Conservation (phyloP, 768 basidiomycete species). For the Chiua virens region DNA sequence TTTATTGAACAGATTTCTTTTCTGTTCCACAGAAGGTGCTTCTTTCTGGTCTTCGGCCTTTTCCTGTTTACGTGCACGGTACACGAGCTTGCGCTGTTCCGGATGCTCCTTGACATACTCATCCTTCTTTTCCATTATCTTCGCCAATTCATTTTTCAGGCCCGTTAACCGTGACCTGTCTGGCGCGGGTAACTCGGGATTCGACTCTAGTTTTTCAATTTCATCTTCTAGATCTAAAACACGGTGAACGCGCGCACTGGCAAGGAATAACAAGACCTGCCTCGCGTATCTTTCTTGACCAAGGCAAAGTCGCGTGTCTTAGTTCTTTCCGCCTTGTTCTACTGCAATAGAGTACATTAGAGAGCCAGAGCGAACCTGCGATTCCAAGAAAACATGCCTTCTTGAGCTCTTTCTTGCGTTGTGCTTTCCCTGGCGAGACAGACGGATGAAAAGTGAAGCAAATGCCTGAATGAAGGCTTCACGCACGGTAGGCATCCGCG, state of each 20-base stretch:
- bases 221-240: slow-evolving; percentile 76
- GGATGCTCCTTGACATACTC: slow-evolving; percentile 93
- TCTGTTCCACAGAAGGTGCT: slow-evolving; percentile 40
- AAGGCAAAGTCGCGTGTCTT: slow-evolving; percentile 87
- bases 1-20: slow-evolving; percentile 74
- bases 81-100: slow-evolving; percentile 86
- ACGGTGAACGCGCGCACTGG: slow-evolving; percentile 2
- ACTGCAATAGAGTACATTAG: slow-evolving; percentile 41
- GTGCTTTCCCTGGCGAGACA: slow-evolving; percentile 71
- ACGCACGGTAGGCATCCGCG: slow-evolving; percentile 89
- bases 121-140: slow-evolving; percentile 83
- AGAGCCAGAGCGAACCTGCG: slow-evolving; percentile 5
- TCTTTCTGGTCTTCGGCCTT: slow-evolving; percentile 41
- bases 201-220: slow-evolving; percentile 63
- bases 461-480: not conserved
- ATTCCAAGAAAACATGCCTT: slow-evolving; percentile 50
- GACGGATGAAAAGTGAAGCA: slow-evolving; percentile 2
- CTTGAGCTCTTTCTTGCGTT: slow-evolving; percentile 92
- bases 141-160: slow-evolving; percentile 75
- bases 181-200: slow-evolving; percentile 40
- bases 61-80: slow-evolving; percentile 51
- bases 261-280: slow-evolving; percentile 37
- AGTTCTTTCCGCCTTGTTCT: slow-evolving; percentile 87
- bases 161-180: slow-evolving; percentile 68
- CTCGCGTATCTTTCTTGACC: slow-evolving; percentile 91